Evolutionary conservation across 257 asterid species (phyloP), one percentile per base, ranked within the genome.

Genomic region (Salvia rosmarinus): DNA sequence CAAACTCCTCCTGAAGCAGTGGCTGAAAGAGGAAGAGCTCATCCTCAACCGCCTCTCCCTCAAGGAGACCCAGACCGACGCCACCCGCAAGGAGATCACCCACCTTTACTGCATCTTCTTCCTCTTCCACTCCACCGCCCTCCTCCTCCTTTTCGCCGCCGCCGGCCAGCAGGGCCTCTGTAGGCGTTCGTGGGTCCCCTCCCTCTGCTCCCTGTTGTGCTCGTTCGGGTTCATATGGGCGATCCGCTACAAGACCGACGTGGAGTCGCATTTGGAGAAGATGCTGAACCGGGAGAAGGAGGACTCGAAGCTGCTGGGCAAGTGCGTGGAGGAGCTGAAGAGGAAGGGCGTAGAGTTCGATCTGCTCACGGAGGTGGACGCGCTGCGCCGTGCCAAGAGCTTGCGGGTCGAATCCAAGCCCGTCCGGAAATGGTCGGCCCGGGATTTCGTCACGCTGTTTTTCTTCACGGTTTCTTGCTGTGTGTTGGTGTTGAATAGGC

Each of bases 1-100:
- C 93, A 89, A 85, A 74, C 95, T 94, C 75, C 97, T 90, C 68
- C 89, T 94, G 19, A 94, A 94, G 75, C 97, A 94, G 72, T 91
- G 99, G 99, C 87, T 94, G 1, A 91, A 91, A 64, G 97, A 94
- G 77, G 89, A 91, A 65, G 95, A 91, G 56, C 85, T 94, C 42
- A 91, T 94, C 83, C 87, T 94, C 67, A 84, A 81, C 78, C 87
- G 97, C 3, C 86, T 86, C 82, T 75, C 96, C 57, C 88, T 87
- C 59, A 91, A 91, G 55, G 96, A 86, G 63, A 88, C 85, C 49
- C 99, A 88, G 49, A 81, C 91, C 76, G 96, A 91, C 40, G 78
- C 91, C 0, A 82, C 85, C 59, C 81, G 96, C 0, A 85, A 83
- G 3, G 88, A 94, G 16, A 84, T 91, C 86, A 88, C 96, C 0